phyloP scores from a whole-genome alignment of 1,139 yeast genomes.

The Pichia sp. region DNA sequence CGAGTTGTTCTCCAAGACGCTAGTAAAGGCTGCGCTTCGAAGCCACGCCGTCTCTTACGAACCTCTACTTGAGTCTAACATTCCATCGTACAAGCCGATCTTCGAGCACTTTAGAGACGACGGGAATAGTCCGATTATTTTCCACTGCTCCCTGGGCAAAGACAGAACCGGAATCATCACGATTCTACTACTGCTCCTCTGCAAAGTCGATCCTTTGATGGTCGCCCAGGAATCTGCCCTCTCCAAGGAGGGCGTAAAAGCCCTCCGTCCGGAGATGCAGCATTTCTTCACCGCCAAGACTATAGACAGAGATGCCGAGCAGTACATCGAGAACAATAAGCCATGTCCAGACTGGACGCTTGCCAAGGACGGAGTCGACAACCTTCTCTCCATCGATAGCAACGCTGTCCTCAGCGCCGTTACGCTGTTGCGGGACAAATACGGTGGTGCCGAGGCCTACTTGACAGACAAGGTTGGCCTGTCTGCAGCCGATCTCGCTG shows the following conservation, averaged over 20 bases:
- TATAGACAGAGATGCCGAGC: neutral
- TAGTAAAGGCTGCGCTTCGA: neutral
- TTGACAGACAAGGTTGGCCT: constrained; percentile 46
- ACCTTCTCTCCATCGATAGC: constrained; percentile 59
- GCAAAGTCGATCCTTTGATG: constrained; percentile 62
- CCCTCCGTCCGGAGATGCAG: neutral
- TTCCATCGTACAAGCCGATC: constrained; percentile 41
- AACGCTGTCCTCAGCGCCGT: constrained; percentile 72
- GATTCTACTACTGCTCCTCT: constrained; percentile 58
- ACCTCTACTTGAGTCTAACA: constrained; percentile 51
- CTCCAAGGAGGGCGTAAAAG: neutral
- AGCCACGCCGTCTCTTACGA: constrained; percentile 44
- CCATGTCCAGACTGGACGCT: constrained; percentile 36
- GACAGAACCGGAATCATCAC: constrained; percentile 78
- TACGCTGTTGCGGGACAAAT: constrained; percentile 44
- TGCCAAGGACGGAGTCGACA: constrained; percentile 48
- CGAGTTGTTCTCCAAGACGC: neutral
- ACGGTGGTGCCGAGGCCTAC: constrained; percentile 54
- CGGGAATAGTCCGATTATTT: constrained; percentile 48
- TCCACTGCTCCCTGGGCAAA: constrained; percentile 85
- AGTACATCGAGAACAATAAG: constrained; percentile 3
- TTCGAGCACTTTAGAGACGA: constrained; percentile 53
- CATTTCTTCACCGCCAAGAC: neutral
- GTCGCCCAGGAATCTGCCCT: constrained; percentile 50
- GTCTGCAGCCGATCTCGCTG: constrained; percentile 44